Base-by-base conservation (phyloP, 2,329 filamentous ascomycete genomes). In the Zymoseptoria ardabiliae region DNA sequence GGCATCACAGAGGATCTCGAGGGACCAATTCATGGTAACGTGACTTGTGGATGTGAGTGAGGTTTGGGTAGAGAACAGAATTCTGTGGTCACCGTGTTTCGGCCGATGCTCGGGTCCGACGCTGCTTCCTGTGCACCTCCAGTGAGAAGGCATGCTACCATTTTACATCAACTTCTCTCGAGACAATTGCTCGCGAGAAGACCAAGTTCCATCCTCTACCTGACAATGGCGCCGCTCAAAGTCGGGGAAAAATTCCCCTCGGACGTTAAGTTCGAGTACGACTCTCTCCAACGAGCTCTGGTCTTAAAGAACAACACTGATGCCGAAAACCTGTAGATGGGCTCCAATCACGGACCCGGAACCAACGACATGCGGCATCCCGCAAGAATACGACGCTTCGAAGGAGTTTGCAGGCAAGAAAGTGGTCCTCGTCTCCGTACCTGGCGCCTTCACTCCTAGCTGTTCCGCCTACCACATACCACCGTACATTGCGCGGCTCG, bases 401-500 rank as follows among this genome's bases (percentile, higher is more conserved):
- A 88, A 91, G 76, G 83, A 88, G 73, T 89, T 83, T 77, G 80
- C 81, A 58, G 77, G 84, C 76, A 89, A 89, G 80, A 88, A 87
- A 74, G 85, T 89, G 63, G 83, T 89, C 60, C 76, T 89, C 63
- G 85, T 89, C 75, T 81, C 83, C 59, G 82, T 89, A 30, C 86
- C 86, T 23, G 86, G 85, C 78, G 67, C 66, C 35, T 58, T 58
- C 11, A 51, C 50, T 49, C 51, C 51, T n/a, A 89, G 89, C 69
- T 96, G 91, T 84, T 88, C 89, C 68, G 87, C 85, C 71, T 81
- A 82, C 74, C 91, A 96, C 79, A 80, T 96, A 62, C 88, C 90
- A 62, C 87, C 88, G 63, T 96, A 91, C 82, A 83, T 93, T 69
- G 77, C 83, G 75, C 87, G 90, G 74, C 78, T 87, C 67, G 79